Evolutionary conservation across 2,329 filamentous ascomycete genomes (phyloP), one percentile per base, ranked within the genome.

Genomic region (Xylaria sp.): DNA sequence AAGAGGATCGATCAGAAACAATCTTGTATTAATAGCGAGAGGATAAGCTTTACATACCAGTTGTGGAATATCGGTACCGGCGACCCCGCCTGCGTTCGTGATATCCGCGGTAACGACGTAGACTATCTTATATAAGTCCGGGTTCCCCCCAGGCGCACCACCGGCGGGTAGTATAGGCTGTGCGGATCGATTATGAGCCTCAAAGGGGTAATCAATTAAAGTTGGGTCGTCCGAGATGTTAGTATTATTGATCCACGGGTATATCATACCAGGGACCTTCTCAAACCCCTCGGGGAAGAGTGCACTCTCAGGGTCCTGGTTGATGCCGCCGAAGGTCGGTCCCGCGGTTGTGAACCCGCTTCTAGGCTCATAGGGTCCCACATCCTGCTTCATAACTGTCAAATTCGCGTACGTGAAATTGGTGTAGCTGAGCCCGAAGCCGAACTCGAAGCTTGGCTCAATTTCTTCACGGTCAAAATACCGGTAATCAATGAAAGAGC

Each of bases 401-500:
- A 95, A 80, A 77, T 91, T 83, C n/a, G 89, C 88, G 82, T 93
- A 93, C 61, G 86, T 79, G 76, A 96, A 94, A 5, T 85, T 92
- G 0, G 92, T 93, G 85, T 95, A 97, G n/a, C 88, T 92, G 4
- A 97, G 83, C 61, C 93, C 93, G 74, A 86, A 92, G 6, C 93
- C 93, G 73, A 96, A 96, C 77, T 93, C 92, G 80, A 90, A 96
- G 71, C 92, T 87, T 1, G 92, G 92, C 2, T 88, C 87, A 61
- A 88, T 85, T 73, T 86, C 81, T 30, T 79, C 77, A 73, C 85
- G 84, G 81, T 96, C 93, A 65, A 96, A 94, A 75, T 89, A 84
- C 47, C 90, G 86, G 82, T 93, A 93, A 80, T 96, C 93, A 75
- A 97, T 93, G 79, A 94, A 93, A 51, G 91, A 84, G 27, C 93